A percentile compares a stretch with the other conserved stretches of the same genome.
Conservation (phyloP, 257 asterid genomes). For the Plectranthus barbatus region DNA sequence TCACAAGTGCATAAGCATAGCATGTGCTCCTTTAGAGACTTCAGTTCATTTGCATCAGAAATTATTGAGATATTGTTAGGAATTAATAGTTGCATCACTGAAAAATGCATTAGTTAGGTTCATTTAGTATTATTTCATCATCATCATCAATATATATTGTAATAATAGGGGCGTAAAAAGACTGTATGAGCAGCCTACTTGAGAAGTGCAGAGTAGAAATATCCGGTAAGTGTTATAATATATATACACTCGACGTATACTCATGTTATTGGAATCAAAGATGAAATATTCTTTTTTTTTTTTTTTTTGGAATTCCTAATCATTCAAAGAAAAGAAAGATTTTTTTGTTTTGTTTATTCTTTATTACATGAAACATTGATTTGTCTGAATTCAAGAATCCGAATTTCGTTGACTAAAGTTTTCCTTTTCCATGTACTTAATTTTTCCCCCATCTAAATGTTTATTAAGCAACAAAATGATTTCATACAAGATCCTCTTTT, state of each 20-base stretch:
- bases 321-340: background rate
- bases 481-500: background rate
- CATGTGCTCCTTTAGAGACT: background rate
- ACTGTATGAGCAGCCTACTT: background rate
- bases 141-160: conserved; percentile 3
- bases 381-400: background rate
- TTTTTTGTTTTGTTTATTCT: background rate
- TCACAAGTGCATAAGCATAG: background rate
- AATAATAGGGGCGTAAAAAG: conserved; percentile 7
- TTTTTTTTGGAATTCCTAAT: too few species aligned
- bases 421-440: background rate
- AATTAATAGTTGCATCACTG: background rate
- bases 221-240: conserved; percentile 1
- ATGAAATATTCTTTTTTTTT: background rate
- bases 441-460: background rate
- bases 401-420: background rate
- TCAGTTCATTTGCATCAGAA: background rate
- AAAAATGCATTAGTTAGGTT: background rate
- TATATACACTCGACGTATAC: background rate
- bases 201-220: conserved; percentile 4
- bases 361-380: background rate
- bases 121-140: background rate
- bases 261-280: background rate
- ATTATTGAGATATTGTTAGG: background rate
- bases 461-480: background rate